phyloP scores from a whole-genome alignment of 108 stramenopile genomes.

The Discostella pseudostelligera region DNA sequence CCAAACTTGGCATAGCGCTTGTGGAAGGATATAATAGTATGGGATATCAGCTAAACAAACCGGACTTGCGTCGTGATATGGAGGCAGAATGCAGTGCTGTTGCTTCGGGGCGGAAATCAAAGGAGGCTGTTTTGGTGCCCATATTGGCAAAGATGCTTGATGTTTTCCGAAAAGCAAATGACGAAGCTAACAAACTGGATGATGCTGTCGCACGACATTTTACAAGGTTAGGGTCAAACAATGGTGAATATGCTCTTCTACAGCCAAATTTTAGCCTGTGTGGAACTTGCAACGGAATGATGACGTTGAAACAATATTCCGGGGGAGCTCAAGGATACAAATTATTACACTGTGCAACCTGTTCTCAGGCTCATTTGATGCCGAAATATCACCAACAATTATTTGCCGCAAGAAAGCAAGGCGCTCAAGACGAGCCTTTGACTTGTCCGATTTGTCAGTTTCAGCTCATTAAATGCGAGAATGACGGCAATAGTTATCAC shows the following conservation, averaged over 20 bases:
- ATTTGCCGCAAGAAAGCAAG: constrained; percentile 52
- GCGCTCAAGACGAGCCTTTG: constrained; percentile 50
- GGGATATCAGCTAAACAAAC: constrained; percentile 95
- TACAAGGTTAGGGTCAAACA: constrained; percentile 55
- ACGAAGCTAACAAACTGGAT: constrained; percentile 86
- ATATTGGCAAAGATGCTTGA: constrained; percentile 80
- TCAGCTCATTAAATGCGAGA: constrained; percentile 65
- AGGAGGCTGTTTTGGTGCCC: constrained; percentile 68
- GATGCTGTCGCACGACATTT: constrained; percentile 76
- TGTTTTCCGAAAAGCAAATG: constrained; percentile 61
- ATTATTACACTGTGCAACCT: constrained; percentile 68
- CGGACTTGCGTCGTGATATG: constrained; percentile 82
- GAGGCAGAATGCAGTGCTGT: constrained; percentile 82
- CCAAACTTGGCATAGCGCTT: constrained; percentile 85
- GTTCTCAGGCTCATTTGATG: constrained; percentile 55
- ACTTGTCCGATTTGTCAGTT: constrained; percentile 81
- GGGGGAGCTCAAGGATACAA: constrained; percentile 43
- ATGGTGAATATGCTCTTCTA: constrained; percentile 40
- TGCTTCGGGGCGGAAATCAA: constrained; percentile 72
- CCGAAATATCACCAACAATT: constrained; percentile 53
- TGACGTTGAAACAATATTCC: constrained; percentile 61
- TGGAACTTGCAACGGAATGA: constrained; percentile 61
- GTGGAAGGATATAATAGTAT: constrained; percentile 94
- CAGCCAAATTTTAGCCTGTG: constrained; percentile 68
- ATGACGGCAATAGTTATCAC: constrained; percentile 65